Evolutionary conservation across 306 rosid genomes (phyloP), one percentile per base, ranked within the genome.

Genomic region (Vicia faba): DNA sequence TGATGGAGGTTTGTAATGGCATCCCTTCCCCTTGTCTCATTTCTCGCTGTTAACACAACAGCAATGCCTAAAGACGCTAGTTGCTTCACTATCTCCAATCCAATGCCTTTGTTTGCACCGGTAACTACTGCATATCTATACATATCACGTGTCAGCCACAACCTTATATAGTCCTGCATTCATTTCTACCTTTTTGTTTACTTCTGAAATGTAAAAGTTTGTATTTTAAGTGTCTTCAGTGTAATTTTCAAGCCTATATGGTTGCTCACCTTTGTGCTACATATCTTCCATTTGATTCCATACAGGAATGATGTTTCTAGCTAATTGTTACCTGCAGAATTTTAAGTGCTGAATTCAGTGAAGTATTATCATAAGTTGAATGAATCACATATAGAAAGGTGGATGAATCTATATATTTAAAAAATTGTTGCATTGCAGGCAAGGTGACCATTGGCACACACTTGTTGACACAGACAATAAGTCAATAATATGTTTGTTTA

Each of bases 21-120:
- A 62, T 62, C 68, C 19, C 12, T 23, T 20, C 68, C 68, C 51
- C 68, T 20, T 40, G 20, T 62, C 20, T 40, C 68, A 23, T 62
- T 62, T 40, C 53, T 62, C 8, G 68, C 53, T 23, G 68, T 40
- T 40, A 62, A 62, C 7, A 62, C 68, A 40, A 62, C 53, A 5
- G 2, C 3, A 12, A 40, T 5, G 8, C 68, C 68, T 40, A 62
- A 41, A 62, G 8, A 62, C 9, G 68, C 68, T 3, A 62, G 36
- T 40, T 40, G 36, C 20, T 41, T 26, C 51, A 62, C 68, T 62
- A 62, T 62, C 51, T 62, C 68, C 19, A 62, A 12, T 20, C 68
- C 68, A 62, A 62, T 62, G 1, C 68, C 68, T 62, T 62, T 62
- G 68, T 62, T 40, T 62, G 68, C 68, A 62, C 68, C 68, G 3